Evolutionary conservation across 768 basidiomycete genomes (phyloP).

Genomic region (Rhizopogon vulgaris): DNA sequence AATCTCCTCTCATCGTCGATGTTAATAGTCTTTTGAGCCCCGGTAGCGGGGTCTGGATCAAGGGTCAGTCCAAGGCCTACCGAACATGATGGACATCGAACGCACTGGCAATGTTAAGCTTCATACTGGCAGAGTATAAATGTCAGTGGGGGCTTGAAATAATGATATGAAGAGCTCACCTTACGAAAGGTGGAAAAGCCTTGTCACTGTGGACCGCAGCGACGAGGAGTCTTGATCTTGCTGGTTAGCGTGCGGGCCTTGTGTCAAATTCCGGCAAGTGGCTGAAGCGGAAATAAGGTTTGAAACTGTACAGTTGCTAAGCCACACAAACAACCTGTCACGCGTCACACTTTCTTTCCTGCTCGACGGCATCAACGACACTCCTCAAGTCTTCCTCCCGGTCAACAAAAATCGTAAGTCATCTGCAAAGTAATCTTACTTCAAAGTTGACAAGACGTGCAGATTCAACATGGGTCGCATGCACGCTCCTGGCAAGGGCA

Average conservation of each 20-base stretch:
- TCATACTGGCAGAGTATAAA: slow-evolving; percentile 54
- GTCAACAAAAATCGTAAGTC: slow-evolving; percentile 30
- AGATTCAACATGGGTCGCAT: slow-evolving; percentile 85
- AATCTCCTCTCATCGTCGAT: slow-evolving; percentile 86
- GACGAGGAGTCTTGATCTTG: slow-evolving; percentile 30
- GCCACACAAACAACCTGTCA: slow-evolving; percentile 31
- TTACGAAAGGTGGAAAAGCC: slow-evolving; percentile 24
- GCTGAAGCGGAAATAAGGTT: slow-evolving; percentile 46
- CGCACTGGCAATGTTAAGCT: slow-evolving; percentile 96
- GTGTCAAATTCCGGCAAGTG: slow-evolving; percentile 19
- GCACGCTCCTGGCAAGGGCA: slow-evolving; percentile 99
- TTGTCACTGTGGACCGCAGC: slow-evolving; percentile 41
- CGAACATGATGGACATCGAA: slow-evolving; percentile 14
- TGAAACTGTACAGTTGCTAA: slow-evolving; percentile 51
- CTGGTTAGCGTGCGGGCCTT: slow-evolving; percentile 17
- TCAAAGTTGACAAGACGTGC: slow-evolving; percentile 9
- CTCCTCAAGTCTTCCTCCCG: slow-evolving; percentile 37
- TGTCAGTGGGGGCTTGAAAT: neutral
- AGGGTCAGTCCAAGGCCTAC: slow-evolving; percentile 10
- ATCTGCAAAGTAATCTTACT: slow-evolving; percentile 12
- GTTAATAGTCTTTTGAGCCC: slow-evolving; percentile 94
- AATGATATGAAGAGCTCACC: slow-evolving; percentile 8
- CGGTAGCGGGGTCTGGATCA: slow-evolving; percentile 83
- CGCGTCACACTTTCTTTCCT: slow-evolving; percentile 21
- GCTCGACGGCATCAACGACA: slow-evolving; percentile 27